Evolutionary conservation across 148 eudicot species (phyloP), one percentile per base, ranked within the genome.

Genomic region (Hydrangea macrophylla): DNA sequence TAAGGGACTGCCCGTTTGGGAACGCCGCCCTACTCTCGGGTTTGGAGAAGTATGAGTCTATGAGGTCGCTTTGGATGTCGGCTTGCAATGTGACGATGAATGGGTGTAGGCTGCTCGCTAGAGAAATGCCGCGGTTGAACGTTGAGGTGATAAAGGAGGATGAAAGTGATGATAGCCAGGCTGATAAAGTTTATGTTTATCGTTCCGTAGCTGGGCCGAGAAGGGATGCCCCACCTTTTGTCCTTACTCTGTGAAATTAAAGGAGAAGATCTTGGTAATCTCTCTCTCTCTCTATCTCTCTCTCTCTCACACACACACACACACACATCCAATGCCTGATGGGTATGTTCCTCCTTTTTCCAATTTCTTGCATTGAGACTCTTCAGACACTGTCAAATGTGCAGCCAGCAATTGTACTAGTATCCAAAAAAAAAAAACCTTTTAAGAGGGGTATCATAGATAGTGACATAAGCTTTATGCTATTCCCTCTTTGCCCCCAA

Each of bases 41-140:
- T 18, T 67, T 86, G 65, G 85, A 77, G 57, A 90, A 81, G 32
- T 86, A 87, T 55, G 96, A 90, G 67, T 79, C 84, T 11, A 92
- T 92, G 98, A 73, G 92, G 73, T 92, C 94, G 1, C 77, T 92
- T 2, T 92, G 96, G 96, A 90, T 90, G 98, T 92, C 98, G 1
- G 80, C 92, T 2, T 90, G 98, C 64, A 75, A 73, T 9, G 87
- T 90, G 56, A 85, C 91, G 6, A 73, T 87, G 82, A 70, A 61
- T 30, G 96, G 83, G 0, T 90, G 96, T 69, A 72, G 66, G 44
- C 37, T 48, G 37, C 77, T 92, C 55, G 98, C 92, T 1, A 72
- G 64, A 76, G 75, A 88, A 64, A 90, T 79, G 96, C 88, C 94
- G 9, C 76, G 88, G 82, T 58, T 92, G 75, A 92, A 92, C 80